Evolutionary conservation across 2,329 filamentous ascomycete species (phyloP), one percentile per base, ranked within the genome.

Genomic region (Trichoderma pleuroti): DNA sequence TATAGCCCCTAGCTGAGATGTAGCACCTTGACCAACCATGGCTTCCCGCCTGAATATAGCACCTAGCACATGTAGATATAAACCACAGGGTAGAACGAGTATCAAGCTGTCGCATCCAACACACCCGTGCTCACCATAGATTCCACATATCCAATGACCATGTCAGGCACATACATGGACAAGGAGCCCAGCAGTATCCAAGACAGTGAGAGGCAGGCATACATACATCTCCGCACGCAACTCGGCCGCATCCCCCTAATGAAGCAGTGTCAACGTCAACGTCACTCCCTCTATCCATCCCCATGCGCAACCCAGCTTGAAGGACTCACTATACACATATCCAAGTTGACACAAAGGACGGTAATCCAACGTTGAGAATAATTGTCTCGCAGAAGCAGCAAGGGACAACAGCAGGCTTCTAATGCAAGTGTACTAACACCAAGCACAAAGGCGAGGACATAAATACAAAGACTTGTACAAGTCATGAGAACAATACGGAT

Each of bases 391-490:
- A 21, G 24, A n/a, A 42, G 3, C 24, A 42, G 24, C 6, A 24
- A 12, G 9, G 9, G 4, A 12, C 46, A 26, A 21, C 1, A 28
- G 1, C 36, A 30, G 34, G 0, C 7, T 18, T 28, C 0, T 0
- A 5, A 9, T 32, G 16, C 18, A 32, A 9, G 4, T 16, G 2
- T 2, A 12, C 5, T 4, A 24, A 32, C 3, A 3, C 11, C 21
- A 14, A 18, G 10, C 0, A 8, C 16, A 9, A 3, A n/a, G 2
- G 6, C 30, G 11, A 8, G 2, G 9, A 36, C 4, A 2, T 18
- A 42, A 7, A 28, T 1, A 5, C 49, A 11, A 1, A 56, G 5
- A 6, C 16, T 30, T 8, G 7, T 21, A 32, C 16, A 57, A n/a
- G 7, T 1, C 2, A 18, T 21, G 4, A 57, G 3, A 10, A 26